Conservation (phyloP, 257 asterid genomes). For the Nicotiana undulata region DNA sequence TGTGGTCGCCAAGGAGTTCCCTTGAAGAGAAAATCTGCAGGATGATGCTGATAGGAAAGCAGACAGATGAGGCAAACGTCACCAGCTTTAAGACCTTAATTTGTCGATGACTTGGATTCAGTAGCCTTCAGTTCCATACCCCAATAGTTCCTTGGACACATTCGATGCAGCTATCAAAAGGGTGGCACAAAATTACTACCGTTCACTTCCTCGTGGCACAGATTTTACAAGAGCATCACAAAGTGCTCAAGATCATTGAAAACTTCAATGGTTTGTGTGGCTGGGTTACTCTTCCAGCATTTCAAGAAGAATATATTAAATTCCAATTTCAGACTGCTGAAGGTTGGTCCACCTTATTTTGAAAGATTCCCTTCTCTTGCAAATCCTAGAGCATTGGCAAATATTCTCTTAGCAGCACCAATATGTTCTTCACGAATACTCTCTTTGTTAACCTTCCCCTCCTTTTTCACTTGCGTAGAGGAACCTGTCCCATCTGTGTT, state of each 20-base stretch:
- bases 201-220: not conserved
- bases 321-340: conserved; percentile 4
- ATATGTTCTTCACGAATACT: conserved; percentile 49
- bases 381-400: conserved; percentile 81
- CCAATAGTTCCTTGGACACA: not conserved
- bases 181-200: not conserved
- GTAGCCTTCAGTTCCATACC: not conserved
- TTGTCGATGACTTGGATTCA: not conserved
- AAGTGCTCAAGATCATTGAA: not conserved
- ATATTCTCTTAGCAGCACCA: conserved; percentile 95
- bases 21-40: not conserved
- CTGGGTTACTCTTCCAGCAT: not conserved
- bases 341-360: conserved; percentile 23
- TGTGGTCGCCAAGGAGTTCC: not conserved
- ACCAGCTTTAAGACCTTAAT: not conserved
- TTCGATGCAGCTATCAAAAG: not conserved
- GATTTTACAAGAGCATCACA: not conserved
- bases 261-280: not conserved
- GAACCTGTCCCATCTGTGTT: conserved; percentile 17
- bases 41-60: not conserved
- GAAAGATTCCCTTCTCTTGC: conserved; percentile 36
- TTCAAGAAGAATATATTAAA: conserved; percentile 14
- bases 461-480: conserved; percentile 20
- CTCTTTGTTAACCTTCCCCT: conserved; percentile 21
- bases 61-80: not conserved